These are phyloP conservation scores for Candida succiphila DNA, from an alignment of 805 yeast species.

Conservation along the genomic window DNA sequence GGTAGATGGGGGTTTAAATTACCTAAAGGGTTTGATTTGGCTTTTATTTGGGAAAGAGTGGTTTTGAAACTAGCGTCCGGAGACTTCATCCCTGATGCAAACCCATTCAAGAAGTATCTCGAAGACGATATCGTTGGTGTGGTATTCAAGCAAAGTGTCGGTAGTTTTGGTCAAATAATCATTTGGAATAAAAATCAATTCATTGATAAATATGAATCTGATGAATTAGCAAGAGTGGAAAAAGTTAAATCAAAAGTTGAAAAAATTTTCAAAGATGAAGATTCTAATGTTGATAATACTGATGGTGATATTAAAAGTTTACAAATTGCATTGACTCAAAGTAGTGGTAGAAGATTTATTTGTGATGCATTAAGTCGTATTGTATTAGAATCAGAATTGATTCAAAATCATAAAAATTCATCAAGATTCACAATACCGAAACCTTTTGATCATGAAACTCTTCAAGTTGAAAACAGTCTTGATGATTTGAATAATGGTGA, in stretches of 20 bases:
- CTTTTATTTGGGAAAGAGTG: slow-evolving; percentile 46
- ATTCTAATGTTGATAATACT: slow-evolving; percentile 1
- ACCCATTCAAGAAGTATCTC: slow-evolving; percentile 27
- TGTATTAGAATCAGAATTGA: slow-evolving; percentile 37
- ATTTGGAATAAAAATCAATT: slow-evolving; percentile 51
- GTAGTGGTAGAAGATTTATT: slow-evolving; percentile 31
- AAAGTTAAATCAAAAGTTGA: slow-evolving; percentile 1
- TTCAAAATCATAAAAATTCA: slow-evolving; percentile 23
- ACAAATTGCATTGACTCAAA: slow-evolving; percentile 21
- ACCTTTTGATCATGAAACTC: too few species aligned
- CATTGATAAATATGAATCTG: slow-evolving; percentile 17
- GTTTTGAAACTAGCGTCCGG: slow-evolving; percentile 43
- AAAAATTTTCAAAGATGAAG: neutral
- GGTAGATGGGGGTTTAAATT: slow-evolving; percentile 56
- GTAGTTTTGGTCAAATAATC: slow-evolving; percentile 50
- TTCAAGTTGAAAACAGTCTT: too few species aligned
- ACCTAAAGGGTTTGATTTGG: slow-evolving; percentile 24
- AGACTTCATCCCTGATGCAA: slow-evolving; percentile 31
- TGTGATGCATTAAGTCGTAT: slow-evolving; percentile 36
- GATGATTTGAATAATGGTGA: too few species aligned
- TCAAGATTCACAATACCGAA: too few species aligned
- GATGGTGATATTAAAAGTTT: neutral
- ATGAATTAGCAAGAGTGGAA: slow-evolving; percentile 5
- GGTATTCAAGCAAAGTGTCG: slow-evolving; percentile 46
- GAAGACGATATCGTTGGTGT: slow-evolving; percentile 48